Percentiles rank a stretch among this genome's conserved stretches.
Evolutionary conservation across 1,139 yeast species (phyloP).

Genomic region (Tardiomyces blankii): DNA sequence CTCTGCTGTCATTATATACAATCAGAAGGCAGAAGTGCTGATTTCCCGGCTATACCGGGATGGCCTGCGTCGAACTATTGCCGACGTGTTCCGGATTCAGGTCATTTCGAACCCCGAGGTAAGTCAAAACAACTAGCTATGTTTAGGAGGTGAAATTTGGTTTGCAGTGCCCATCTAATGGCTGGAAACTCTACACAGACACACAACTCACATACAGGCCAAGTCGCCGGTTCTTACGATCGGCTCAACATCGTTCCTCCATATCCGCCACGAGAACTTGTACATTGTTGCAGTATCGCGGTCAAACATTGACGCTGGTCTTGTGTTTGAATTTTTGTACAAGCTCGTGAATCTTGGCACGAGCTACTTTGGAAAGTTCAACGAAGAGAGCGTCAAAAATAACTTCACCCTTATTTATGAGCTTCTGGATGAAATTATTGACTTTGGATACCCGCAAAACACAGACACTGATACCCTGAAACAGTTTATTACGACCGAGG

Average conservation of each 20-base stretch:
- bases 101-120: slow-evolving; percentile 54
- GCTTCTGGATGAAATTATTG: slow-evolving; percentile 63
- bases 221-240: slow-evolving; percentile 80
- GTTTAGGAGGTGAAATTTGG: not conserved
- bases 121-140: slow-evolving; percentile 11
- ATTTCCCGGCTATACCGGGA: slow-evolving; percentile 65
- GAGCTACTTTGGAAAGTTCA: slow-evolving; percentile 29
- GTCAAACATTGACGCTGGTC: slow-evolving; percentile 76
- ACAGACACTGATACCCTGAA: slow-evolving; percentile 45
- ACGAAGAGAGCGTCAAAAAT: slow-evolving; percentile 39
- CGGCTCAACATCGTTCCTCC: slow-evolving; percentile 87
- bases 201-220: slow-evolving; percentile 15
- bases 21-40: slow-evolving; percentile 21
- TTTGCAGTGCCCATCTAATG: too few relatives aligned
- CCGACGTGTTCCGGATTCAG: slow-evolving; percentile 89
- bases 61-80: slow-evolving; percentile 56
- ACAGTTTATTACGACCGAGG: slow-evolving; percentile 23
- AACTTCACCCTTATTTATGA: slow-evolving; percentile 66
- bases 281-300: slow-evolving; percentile 86
- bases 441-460: slow-evolving; percentile 73
- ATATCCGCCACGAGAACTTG: slow-evolving; percentile 55
- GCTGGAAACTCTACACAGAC: too few relatives aligned
- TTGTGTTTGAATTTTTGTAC: slow-evolving; percentile 68
- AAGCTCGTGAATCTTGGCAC: slow-evolving; percentile 38
- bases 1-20: not conserved